Base-by-base conservation (phyloP, 2,329 filamentous ascomycete species). In the Hypoxylon sp. region DNA sequence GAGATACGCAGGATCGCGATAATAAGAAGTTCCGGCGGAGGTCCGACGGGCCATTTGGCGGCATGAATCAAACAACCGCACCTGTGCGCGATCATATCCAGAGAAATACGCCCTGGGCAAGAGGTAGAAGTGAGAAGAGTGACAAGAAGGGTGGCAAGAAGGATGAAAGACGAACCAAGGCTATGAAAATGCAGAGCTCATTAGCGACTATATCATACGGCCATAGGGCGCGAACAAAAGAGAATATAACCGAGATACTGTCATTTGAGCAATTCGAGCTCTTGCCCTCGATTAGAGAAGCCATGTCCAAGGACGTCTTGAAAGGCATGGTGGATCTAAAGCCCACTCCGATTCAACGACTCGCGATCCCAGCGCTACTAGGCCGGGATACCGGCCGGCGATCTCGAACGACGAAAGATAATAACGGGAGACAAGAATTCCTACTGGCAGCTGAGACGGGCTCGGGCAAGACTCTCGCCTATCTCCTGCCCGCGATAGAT, bases 391-490 rank as follows among this genome's bases (percentile, higher is more conserved):
- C 80, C 19, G 80, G 80, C 5, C 80, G 78, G 59, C 79, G 73
- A 51, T 70, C 64, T 68, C 75, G 76, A 73, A 75, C 76, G 73
- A 75, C 76, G 65, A 79, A 76, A 44, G 71, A 75, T 39, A 71
- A 68, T 4, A 61, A 77, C 2, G 76, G 74, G 62, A 85, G 76
- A 72, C 80, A 81, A 66, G 87, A 83, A 81, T 98, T 93, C 76
- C 85, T 99, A 11, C 85, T 99, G 54, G 96, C 96, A 3, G 96
- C 96, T 10, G 96, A 99, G 83, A 99, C 96, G 0, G 96, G 96
- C 11, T 98, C 96, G 0, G 96, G 96, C 67, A 99, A 99, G 84
- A 99, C 96, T 0, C 84, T 99, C 68, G 93, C 96, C 7, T 99
- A 99, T 77, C 83, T 98, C 4, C 81, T 98, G 4, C 97, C 96